Evolutionary conservation across 768 basidiomycete genomes (phyloP).

Genomic region (Fomitopsis pulvina): DNA sequence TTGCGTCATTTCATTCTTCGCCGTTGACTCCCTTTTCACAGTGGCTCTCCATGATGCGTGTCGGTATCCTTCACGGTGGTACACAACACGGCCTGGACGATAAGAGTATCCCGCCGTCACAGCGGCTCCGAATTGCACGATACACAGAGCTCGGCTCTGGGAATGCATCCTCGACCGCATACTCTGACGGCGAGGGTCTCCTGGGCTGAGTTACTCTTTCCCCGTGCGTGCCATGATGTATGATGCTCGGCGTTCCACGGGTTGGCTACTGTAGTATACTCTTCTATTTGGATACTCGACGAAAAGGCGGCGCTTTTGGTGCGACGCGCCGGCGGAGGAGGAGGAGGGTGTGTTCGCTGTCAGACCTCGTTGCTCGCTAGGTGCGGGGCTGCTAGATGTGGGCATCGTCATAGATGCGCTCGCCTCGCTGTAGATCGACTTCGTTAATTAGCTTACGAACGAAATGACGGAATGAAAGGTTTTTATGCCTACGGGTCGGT

Average conservation of each 20-base stretch:
- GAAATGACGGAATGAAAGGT: not conserved
- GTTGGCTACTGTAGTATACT: not conserved
- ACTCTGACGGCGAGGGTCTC: conserved; percentile 24
- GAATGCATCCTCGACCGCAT: conserved; percentile 24
- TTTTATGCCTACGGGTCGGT: not conserved
- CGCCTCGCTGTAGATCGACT: not conserved
- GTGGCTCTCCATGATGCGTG: conserved; percentile 75
- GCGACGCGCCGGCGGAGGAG: not conserved
- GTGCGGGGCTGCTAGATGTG: too few species aligned
- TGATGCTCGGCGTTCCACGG: not conserved
- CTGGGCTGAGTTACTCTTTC: not conserved
- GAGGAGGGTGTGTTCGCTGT: not conserved
- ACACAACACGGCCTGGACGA: conserved; percentile 44
- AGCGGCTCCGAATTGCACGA: conserved; percentile 30
- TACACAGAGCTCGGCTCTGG: conserved; percentile 29
- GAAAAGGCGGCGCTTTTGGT: not conserved
- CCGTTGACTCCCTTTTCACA: conserved; percentile 10
- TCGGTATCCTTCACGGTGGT: conserved; percentile 60
- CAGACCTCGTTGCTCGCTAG: not conserved
- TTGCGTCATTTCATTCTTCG: not conserved
- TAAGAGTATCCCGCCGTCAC: conserved; percentile 39
- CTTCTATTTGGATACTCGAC: not conserved
- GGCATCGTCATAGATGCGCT: not conserved
- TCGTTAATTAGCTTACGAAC: not conserved
- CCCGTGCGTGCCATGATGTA: not conserved